phyloP scores from a whole-genome alignment of 345 rosid genomes.

The Lumnitzera racemosa region DNA sequence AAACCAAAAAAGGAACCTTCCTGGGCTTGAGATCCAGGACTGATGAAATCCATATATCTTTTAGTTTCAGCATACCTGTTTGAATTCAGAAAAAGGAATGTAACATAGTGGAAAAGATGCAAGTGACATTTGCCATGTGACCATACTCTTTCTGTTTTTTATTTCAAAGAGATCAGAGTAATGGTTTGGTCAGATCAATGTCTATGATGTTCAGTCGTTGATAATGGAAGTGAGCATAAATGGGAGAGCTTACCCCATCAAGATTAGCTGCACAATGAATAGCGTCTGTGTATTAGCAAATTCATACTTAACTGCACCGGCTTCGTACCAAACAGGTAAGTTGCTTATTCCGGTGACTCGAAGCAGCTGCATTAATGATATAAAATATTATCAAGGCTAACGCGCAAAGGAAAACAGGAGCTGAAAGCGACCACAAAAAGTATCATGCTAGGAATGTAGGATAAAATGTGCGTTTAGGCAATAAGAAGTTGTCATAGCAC shows the following conservation, averaged over 20 bases:
- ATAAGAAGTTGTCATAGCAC: no score
- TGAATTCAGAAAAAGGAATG: background rate
- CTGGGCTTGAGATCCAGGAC: slow-evolving; percentile 81
- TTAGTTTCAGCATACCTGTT: slow-evolving; percentile 73
- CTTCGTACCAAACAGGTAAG: slow-evolving; percentile 93
- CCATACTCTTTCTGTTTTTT: no score
- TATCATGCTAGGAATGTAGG: no score
- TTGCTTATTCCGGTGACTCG: slow-evolving; percentile 60
- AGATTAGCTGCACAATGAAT: slow-evolving; percentile 56
- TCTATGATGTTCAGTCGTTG: no score
- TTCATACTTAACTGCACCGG: slow-evolving; percentile 72
- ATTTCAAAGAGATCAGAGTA: background rate
- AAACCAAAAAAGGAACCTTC: slow-evolving; percentile 83
- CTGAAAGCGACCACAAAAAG: no score
- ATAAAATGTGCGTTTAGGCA: no score
- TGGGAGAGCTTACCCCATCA: slow-evolving; percentile 63
- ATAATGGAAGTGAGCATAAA: background rate
- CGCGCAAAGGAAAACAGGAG: no score
- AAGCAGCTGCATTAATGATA: slow-evolving; percentile 43
- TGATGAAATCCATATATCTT: slow-evolving; percentile 76
- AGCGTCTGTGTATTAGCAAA: slow-evolving; percentile 71
- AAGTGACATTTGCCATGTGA: no score
- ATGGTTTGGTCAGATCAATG: background rate
- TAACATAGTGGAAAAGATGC: no score
- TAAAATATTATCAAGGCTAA: background rate